These are phyloP conservation scores for Sphenostylis stenocarpa DNA, from an alignment of 306 rosid genomes.

Conservation along the genomic window DNA sequence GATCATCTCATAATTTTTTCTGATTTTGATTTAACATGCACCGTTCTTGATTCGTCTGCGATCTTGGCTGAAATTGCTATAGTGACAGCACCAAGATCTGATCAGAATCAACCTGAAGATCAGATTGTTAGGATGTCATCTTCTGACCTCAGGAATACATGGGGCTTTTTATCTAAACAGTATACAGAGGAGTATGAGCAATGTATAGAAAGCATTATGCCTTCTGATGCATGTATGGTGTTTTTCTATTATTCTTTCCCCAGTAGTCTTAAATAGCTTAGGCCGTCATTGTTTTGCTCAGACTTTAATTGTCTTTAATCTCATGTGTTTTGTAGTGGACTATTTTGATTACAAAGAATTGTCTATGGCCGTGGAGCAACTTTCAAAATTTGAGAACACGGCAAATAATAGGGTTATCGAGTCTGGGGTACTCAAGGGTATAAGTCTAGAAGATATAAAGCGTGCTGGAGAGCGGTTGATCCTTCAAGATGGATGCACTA, in stretches of 20 bases:
- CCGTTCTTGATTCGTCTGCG: constrained; percentile 92
- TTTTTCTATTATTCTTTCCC: constrained; percentile 17
- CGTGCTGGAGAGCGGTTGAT: constrained; percentile 92
- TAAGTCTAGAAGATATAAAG: constrained; percentile 81
- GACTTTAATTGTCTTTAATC: constrained; percentile 35
- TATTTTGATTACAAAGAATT: constrained; percentile 56
- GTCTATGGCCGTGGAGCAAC: constrained; percentile 71
- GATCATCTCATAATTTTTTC: constrained; percentile 73
- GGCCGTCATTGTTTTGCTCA: constrained; percentile 21
- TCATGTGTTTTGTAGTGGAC: constrained; percentile 55
- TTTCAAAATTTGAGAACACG: constrained; percentile 76
- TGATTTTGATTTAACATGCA: constrained; percentile 98
- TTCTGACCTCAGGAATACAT: constrained; percentile 74
- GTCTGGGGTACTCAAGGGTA: constrained; percentile 91
- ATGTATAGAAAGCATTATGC: constrained; percentile 78
- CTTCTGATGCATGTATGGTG: constrained; percentile 59
- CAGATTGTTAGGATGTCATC: constrained; percentile 73
- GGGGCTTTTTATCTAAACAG: constrained; percentile 75
- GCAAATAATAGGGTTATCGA: constrained; percentile 86
- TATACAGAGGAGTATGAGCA: constrained; percentile 93
- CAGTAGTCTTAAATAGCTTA: constrained; percentile 13
- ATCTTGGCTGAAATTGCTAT: constrained; percentile 96
- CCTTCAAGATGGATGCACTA: constrained; percentile 85
- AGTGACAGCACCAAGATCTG: constrained; percentile 81
- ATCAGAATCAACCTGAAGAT: constrained; percentile 69